phyloP scores from a whole-genome alignment of 2,329 filamentous ascomycete species.

The Metarhizium humberi region DNA sequence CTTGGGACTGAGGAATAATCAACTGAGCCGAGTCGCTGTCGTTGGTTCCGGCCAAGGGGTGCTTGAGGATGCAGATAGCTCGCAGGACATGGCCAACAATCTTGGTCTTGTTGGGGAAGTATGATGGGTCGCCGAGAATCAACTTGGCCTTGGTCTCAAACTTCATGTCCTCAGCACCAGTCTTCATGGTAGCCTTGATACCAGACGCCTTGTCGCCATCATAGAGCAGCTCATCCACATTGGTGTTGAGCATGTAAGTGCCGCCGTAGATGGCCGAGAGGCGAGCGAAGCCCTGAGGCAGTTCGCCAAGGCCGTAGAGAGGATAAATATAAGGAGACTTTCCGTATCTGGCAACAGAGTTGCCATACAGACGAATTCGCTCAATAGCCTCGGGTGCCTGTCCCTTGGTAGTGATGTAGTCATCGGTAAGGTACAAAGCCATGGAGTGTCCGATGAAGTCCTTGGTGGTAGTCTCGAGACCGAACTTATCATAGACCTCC shows the following conservation, averaged over 20 bases:
- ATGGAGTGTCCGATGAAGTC: slow-evolving; percentile 98
- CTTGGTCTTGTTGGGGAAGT: slow-evolving; percentile 85
- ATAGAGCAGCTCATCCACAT: slow-evolving; percentile 81
- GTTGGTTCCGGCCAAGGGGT: slow-evolving; percentile 83
- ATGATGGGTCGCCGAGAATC: slow-evolving; percentile 92
- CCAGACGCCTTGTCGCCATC: slow-evolving; percentile 79
- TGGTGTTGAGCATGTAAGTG: slow-evolving; percentile 98
- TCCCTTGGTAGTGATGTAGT: slow-evolving; percentile 68
- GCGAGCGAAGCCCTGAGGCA: slow-evolving; percentile 94
- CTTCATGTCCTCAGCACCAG: slow-evolving; percentile 77
- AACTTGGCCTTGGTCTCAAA: slow-evolving; percentile 95
- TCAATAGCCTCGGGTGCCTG: slow-evolving; percentile 76
- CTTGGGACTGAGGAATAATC: slow-evolving; percentile 96
- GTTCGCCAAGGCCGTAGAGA: slow-evolving; percentile 91
- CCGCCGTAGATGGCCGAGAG: slow-evolving; percentile 97
- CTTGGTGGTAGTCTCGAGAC: slow-evolving; percentile 77
- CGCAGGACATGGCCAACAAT: slow-evolving; percentile 85
- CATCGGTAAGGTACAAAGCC: slow-evolving; percentile 88
- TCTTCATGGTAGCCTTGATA: slow-evolving; percentile 93
- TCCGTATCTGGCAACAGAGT: slow-evolving; percentile 94
- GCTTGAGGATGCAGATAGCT: slow-evolving; percentile 95
- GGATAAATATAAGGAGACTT: slow-evolving; percentile 99
- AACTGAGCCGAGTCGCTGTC: slow-evolving; percentile 85
- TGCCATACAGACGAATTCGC: slow-evolving; percentile 91
- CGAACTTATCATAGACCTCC: slow-evolving; percentile 98